These are phyloP conservation scores for Rubroshorea leprosula DNA, from an alignment of 345 rosid species.

Conservation along the genomic window DNA sequence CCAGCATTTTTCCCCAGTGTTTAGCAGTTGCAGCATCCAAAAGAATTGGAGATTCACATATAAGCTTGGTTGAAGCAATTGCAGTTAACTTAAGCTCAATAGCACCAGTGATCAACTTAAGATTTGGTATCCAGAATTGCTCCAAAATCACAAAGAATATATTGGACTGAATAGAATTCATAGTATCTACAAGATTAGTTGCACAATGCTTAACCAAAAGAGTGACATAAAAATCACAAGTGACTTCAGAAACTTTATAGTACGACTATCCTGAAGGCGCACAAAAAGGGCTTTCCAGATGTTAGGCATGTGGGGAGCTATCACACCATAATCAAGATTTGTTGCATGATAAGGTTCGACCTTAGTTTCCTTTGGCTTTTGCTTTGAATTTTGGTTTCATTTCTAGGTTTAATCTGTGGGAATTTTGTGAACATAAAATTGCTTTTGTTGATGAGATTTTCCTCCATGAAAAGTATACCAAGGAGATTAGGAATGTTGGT, in stretches of 20 bases:
- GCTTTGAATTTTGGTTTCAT: too few species aligned
- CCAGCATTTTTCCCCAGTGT: slow-evolving; percentile 76
- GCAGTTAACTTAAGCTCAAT: slow-evolving; percentile 79
- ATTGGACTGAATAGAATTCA: slow-evolving; percentile 72
- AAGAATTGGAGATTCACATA: slow-evolving; percentile 76
- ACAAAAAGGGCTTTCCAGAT: slow-evolving; percentile 73
- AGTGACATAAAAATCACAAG: slow-evolving; percentile 88
- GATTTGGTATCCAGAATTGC: slow-evolving; percentile 85
- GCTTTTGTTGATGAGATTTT: too few species aligned
- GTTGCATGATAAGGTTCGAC: too few species aligned
- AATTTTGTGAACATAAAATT: too few species aligned
- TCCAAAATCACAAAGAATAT: slow-evolving; percentile 58
- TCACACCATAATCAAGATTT: slow-evolving; percentile 63
- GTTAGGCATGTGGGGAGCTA: slow-evolving; percentile 50
- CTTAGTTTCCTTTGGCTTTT: too few species aligned
- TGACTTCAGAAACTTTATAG: slow-evolving; percentile 67
- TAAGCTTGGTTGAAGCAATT: slow-evolving; percentile 78
- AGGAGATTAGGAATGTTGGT: too few species aligned
- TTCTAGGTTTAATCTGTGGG: too few species aligned
- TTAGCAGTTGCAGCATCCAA: slow-evolving; percentile 52
- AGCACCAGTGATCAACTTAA: slow-evolving; percentile 63
- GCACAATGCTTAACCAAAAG: slow-evolving; percentile 85
- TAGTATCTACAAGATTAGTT: slow-evolving; percentile 53
- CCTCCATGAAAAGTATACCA: too few species aligned
- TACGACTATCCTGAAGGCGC: slow-evolving; percentile 58